phyloP scores from a whole-genome alignment of 116 monocot species.

The Papilionanthe hybrid region DNA sequence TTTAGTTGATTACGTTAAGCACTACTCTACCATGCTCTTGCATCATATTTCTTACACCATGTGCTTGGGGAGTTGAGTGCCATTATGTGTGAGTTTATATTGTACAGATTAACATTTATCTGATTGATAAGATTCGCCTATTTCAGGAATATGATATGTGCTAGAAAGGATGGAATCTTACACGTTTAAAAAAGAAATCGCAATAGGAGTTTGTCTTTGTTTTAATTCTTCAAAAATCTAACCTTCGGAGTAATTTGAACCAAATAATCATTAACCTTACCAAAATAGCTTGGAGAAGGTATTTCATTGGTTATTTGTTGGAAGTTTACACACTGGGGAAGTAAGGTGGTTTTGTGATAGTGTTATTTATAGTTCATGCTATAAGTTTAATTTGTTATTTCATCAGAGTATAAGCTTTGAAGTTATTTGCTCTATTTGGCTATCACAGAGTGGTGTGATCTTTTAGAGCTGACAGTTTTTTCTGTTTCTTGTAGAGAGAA shows the following conservation, averaged over 20 bases:
- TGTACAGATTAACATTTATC: background rate
- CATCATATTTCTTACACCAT: background rate
- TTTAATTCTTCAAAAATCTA: background rate
- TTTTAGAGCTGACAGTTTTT: background rate
- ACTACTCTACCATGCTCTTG: background rate
- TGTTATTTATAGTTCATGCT: background rate
- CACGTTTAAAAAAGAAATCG: background rate
- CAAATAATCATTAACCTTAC: background rate
- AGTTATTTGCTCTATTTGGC: background rate
- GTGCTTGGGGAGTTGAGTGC: background rate
- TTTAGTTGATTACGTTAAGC: background rate
- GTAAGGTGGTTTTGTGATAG: background rate
- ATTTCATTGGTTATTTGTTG: background rate
- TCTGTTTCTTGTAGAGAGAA: conserved; percentile 53
- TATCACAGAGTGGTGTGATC: background rate
- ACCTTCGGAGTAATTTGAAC: background rate
- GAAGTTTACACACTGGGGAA: background rate
- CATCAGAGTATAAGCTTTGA: conserved; percentile 2
- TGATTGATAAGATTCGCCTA: background rate
- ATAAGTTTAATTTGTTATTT: background rate
- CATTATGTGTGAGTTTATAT: too few species aligned
- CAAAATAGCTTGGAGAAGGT: background rate
- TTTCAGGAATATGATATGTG: background rate
- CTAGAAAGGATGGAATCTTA: background rate
- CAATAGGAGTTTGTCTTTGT: background rate